Conservation (phyloP, 371 early-diverging fungal genomes). For the Actinomucor elegans region DNA sequence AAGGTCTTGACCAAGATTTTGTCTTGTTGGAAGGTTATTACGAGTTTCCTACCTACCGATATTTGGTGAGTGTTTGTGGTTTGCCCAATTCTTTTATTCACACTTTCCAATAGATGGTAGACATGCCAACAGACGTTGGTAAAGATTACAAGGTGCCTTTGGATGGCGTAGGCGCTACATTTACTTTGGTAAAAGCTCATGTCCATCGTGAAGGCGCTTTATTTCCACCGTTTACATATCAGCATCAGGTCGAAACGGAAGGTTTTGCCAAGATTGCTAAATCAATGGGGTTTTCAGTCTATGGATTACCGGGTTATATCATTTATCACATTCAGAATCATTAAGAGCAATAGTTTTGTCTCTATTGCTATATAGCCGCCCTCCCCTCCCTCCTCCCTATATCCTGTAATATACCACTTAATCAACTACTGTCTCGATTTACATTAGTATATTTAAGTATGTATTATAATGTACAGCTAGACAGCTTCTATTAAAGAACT, state of each 20-base stretch:
- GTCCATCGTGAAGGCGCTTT: conserved; percentile 69
- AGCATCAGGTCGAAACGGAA: conserved; percentile 69
- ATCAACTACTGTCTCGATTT: too few relatives aligned
- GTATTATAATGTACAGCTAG: too few relatives aligned
- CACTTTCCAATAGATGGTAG: conserved; percentile 27
- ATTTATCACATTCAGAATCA: conserved; percentile 42
- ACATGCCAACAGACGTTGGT: conserved; percentile 45
- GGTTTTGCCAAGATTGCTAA: conserved; percentile 76
- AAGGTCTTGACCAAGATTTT: conserved; percentile 43
- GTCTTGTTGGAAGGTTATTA: conserved; percentile 48
- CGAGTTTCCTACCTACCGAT: conserved; percentile 43
- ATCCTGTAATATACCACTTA: too few relatives aligned
- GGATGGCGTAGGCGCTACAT: conserved; percentile 50
- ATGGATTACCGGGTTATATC: conserved; percentile 58
- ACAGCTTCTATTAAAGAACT: too few relatives aligned
- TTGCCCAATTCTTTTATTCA: neutral
- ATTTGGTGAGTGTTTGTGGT: conserved; percentile 21
- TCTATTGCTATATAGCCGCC: neutral
- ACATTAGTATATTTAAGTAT: too few relatives aligned
- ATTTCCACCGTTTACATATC: conserved; percentile 43
- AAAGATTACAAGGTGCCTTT: conserved; percentile 33
- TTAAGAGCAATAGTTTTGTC: neutral
- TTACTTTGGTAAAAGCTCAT: conserved; percentile 59
- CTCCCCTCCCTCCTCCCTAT: neutral
- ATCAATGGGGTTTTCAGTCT: conserved; percentile 61